Evolutionary conservation across 768 basidiomycete species (phyloP), one percentile per base, ranked within the genome.

Genomic region (Mycena metata): DNA sequence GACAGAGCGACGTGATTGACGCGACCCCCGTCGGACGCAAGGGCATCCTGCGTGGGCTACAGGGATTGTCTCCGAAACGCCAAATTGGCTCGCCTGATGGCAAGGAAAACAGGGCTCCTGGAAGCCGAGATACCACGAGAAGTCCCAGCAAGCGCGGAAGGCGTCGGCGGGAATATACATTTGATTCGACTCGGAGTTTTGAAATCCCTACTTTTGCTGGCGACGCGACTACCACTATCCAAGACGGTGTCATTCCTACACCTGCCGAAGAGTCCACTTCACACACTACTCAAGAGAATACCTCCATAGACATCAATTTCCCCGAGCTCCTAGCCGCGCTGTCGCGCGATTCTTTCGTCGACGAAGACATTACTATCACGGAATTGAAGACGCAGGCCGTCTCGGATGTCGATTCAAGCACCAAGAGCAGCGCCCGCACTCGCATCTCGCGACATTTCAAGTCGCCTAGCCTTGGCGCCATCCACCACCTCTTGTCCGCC

Each of bases 391-490:
- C 36, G 36, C 36, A 36, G 36, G 7, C 36, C n/a, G n/a, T n/a
- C n/a, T n/a, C n/a, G n/a, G n/a, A n/a, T n/a, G n/a, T n/a, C 36
- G 36, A 36, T 36, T 6, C 36, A 36, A 12, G 12, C 36, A 36
- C 36, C 12, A 36, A 36, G 36, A 36, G 12, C 36, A 36, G 16
- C 26, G 33, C 26, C n/a, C 47, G 60, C 36, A 36, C 36, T 12
- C 36, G 36, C 36, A 36, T 55, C 45, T 64, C 64, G 16, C 66
- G 58, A 16, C 66, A 73, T 46, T 60, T 50, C 69, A 73, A 73
- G 52, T 73, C 72, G 2, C 64, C 72, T 10, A 73, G 72, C 57
- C 67, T 73, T 51, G 66, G 69, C 39, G 43, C 66, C 2, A 69
- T 70, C 46, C 63, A 70, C 43, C 64, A 60, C 45, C 57, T 72